These are phyloP conservation scores for Martiniozyma abietophila DNA, from an alignment of 805 yeast genomes.

Conservation along the genomic window DNA sequence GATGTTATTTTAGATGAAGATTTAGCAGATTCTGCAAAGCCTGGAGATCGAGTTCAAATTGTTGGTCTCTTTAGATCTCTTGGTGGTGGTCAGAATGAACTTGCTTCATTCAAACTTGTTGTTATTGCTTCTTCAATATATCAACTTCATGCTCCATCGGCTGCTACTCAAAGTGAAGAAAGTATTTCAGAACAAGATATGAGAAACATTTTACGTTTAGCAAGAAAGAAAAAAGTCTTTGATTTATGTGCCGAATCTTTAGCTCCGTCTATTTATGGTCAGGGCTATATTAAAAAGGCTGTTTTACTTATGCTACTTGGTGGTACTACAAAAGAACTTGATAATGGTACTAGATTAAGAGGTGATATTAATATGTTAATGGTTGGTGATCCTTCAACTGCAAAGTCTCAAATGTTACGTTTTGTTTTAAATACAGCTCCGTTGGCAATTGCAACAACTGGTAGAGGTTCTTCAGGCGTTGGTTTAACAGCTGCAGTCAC, in stretches of 20 bases:
- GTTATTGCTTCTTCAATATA: slow-evolving; percentile 83
- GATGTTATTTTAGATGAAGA: slow-evolving; percentile 94
- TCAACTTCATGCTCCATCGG: slow-evolving; percentile 78
- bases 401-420: slow-evolving; percentile 90
- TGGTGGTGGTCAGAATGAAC: slow-evolving; percentile 59
- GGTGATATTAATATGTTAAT: slow-evolving; percentile 93
- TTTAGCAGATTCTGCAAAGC: slow-evolving; percentile 82
- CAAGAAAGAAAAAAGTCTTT: slow-evolving; percentile 64
- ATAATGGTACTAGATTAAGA: slow-evolving; percentile 92
- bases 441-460: slow-evolving; percentile 94
- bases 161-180: slow-evolving; percentile 55
- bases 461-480: slow-evolving; percentile 99
- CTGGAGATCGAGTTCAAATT: slow-evolving; percentile 91
- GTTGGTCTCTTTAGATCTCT: slow-evolving; percentile 91
- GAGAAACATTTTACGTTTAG: slow-evolving; percentile 71
- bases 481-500: slow-evolving; percentile 99
- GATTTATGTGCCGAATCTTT: slow-evolving; percentile 74
- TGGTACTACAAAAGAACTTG: slow-evolving; percentile 88
- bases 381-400: slow-evolving; percentile 99
- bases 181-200: slow-evolving; percentile 74
- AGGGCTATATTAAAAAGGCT: slow-evolving; percentile 83
- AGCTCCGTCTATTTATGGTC: slow-evolving; percentile 95
- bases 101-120: slow-evolving; percentile 72
- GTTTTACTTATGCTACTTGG: slow-evolving; percentile 85
- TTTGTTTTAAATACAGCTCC: slow-evolving; percentile 93